Conservation (phyloP, 2,329 filamentous ascomycete species). For the Dichotomopilus funicola region DNA sequence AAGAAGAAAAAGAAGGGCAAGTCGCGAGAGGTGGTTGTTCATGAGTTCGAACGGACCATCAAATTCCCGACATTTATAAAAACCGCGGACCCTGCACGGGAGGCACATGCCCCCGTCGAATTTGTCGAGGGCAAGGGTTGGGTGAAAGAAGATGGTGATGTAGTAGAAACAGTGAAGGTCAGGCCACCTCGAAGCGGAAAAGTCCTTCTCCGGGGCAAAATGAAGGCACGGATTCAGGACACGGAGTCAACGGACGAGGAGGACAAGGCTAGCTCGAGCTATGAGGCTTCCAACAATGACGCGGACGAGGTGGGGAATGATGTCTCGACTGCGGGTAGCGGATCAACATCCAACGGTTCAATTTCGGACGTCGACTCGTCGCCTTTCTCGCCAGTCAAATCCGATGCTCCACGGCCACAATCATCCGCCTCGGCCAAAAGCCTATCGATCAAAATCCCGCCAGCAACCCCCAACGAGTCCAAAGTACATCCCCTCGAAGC, state of each 20-base stretch:
- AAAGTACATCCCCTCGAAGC: conserved; percentile 82
- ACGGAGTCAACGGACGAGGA: conserved; percentile 10
- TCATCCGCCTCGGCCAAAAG: conserved; percentile 45
- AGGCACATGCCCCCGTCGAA: conserved; percentile 44
- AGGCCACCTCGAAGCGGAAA: conserved; percentile 30
- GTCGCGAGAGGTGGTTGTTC: conserved; percentile 57
- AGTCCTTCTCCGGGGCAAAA: conserved; percentile 20
- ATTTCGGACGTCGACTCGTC: neutral
- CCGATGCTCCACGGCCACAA: conserved; percentile 36
- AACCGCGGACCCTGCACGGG: conserved; percentile 38
- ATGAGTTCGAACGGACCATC: conserved; percentile 82
- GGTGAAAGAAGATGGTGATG: conserved; percentile 70
- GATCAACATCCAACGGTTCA: neutral
- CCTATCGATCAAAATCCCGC: conserved; percentile 51
- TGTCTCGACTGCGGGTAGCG: neutral
- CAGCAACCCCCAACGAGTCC: conserved; percentile 36
- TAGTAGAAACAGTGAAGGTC: conserved; percentile 57
- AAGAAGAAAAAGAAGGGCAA: conserved; percentile 47
- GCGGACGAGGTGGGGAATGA: conserved; percentile 18
- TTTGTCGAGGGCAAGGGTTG: conserved; percentile 84
- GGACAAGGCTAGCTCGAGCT: conserved; percentile 4
- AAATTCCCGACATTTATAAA: conserved; percentile 81
- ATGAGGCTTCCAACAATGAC: conserved; percentile 13
- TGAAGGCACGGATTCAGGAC: neutral
- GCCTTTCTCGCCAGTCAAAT: conserved; percentile 23